Evolutionary conservation across 2,329 filamentous ascomycete genomes (phyloP), one percentile per base, ranked within the genome.

Genomic region (Fusarium algeriense): DNA sequence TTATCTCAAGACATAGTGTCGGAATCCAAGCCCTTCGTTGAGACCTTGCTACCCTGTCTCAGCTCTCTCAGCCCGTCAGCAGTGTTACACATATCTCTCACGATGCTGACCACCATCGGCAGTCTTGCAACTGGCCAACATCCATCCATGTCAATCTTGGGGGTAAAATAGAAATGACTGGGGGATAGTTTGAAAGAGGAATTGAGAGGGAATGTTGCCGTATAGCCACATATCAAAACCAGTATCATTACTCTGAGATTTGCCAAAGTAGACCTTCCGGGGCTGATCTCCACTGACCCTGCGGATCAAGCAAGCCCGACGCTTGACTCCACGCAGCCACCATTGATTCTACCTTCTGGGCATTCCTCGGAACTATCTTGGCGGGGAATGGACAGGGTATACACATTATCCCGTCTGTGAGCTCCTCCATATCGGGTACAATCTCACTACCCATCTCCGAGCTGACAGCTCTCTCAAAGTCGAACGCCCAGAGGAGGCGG

Each of bases 161-260:
- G 23, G 23, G 4, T 23, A 23, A 23, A 5, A 23, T 5, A 23
- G 23, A 23, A 23, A 23, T 23, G 23, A 23, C 23, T 23, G 23
- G 5, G 23, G 4, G 23, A 23, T 23, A 5, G 23, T 23, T 23
- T 23, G 23, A 5, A 23, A 23, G 23, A 23, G 23, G 23, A 23
- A 23, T 4, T 20, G 1, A 0, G 19, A 6, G 15, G 6, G 3
- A 11, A 2, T n/a, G 6, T 3, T 4, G 4, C 23, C 23, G 23
- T 23, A 23, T 23, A 23, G 23, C 23, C 23, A 23, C 23, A 23
- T 23, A 23, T 23, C 23, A 23, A 23, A 23, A 23, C 9, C n/a
- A 1, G 14, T 2, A 48, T 32, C 5, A 48, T 2, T 19, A 12
- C 9, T 9, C 28, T 5, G 45, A 3, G 7, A 32, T 32, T 0